Base-by-base conservation (phyloP, 2,329 filamentous ascomycete species). In the Helminthosporium solani region DNA sequence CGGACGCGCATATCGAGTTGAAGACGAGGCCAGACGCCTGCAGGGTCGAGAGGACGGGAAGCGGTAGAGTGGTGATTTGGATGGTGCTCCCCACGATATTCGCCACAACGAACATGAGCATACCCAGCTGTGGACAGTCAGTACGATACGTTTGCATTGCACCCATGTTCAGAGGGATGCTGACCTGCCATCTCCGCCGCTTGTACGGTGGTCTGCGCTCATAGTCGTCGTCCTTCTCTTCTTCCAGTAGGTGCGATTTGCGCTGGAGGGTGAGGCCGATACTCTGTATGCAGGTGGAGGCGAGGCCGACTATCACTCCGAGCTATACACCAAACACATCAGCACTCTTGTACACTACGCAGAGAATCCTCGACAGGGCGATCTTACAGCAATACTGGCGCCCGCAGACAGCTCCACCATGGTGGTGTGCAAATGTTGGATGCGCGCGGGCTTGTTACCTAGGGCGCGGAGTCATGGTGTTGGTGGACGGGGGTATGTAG, bases 21-120 rank as follows among this genome's bases (percentile, higher is more conserved):
- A 99, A 99, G 52, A 99, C 94, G 44, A 99, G 80, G 35, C 94
- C 94, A 3, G 92, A 95, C 67, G 92, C 92, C 74, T 99, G 94
- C 30, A 99, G 77, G 1, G 94, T 96, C 46, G 92, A 97, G 27
- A 99, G 81, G 5, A 99, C 90, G 16, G 94, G 94, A 18, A 99
- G 78, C 14, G 94, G 94, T 35, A 99, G 78, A 1, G 92, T 96
- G 23, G 94, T 96, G 67, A 99, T 97, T 73, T 99, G 94, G 48
- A 99, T 94, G 30, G 90, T 92, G 73, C 91, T 96, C 49, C 94
- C 94, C 44, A 97, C 79, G 45, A 99, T 80, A 69, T 99, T 99
- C 52, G 94, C 89, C 57, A 95, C 78, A 56, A 99, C 84, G 73
- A 99, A 99, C 84, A 99, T 94, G 66, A 85, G 83, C 91, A 99